A percentile compares a stretch with the other conserved stretches of the same genome.
These are phyloP conservation scores for Leptographium flavum DNA, from an alignment of 2,329 filamentous ascomycete species.

Conservation along the genomic window DNA sequence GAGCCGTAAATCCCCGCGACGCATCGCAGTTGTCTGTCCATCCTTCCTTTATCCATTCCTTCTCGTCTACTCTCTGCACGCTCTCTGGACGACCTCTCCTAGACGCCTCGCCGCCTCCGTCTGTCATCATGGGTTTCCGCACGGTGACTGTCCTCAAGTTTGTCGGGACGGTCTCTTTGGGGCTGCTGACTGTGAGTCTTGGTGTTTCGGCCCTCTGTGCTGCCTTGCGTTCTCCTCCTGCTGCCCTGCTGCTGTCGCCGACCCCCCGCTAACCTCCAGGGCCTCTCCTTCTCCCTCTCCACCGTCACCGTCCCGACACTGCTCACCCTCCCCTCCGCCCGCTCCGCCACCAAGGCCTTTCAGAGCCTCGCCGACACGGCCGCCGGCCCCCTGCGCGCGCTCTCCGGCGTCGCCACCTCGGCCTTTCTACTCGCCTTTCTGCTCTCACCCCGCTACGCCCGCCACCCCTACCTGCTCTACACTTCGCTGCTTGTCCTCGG, in stretches of 20 bases:
- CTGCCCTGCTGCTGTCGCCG: neutral
- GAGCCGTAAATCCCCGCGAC: conserved; percentile 2
- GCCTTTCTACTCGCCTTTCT: conserved; percentile 66
- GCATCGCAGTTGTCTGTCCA: neutral
- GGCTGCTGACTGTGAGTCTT: conserved; percentile 60
- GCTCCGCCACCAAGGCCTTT: conserved; percentile 56
- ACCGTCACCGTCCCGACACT: conserved; percentile 67
- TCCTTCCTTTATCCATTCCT: neutral
- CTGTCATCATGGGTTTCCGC: conserved; percentile 43
- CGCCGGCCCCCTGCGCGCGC: conserved; percentile 48
- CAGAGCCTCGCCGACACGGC: conserved; percentile 49
- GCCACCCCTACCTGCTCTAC: conserved; percentile 87
- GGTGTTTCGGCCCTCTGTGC: neutral
- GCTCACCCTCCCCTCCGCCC: conserved; percentile 64
- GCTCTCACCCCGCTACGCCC: conserved; percentile 57
- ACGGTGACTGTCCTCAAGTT: conserved; percentile 76
- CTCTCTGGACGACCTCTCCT: neutral
- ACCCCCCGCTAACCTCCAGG: conserved; percentile 34
- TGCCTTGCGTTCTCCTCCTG: neutral
- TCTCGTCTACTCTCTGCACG: neutral
- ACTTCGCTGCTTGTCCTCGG: conserved; percentile 55
- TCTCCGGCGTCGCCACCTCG: conserved; percentile 54
- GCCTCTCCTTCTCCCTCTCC: conserved; percentile 74
- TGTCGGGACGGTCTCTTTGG: conserved; percentile 78
- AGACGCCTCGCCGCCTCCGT: neutral